A percentile compares a stretch with the other conserved stretches of the same genome.
phyloP scores from a whole-genome alignment of 768 basidiomycete species.

The Melanogaster broomeanus region DNA sequence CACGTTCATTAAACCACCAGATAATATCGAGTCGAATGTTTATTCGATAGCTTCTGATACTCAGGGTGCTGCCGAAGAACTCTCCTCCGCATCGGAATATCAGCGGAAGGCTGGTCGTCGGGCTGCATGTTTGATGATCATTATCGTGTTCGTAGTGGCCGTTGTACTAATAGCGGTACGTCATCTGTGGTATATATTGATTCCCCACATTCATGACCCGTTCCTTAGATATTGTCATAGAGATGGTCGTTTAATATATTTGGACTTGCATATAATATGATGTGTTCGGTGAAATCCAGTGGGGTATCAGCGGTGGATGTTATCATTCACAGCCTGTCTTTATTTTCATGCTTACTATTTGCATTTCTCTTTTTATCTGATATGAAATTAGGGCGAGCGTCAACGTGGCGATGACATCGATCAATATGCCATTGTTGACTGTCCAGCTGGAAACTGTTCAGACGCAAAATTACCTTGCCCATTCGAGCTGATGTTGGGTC shows the following conservation, averaged over 20 bases:
- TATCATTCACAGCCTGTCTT: constrained; percentile 18
- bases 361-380: background rate
- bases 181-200: constrained; percentile 18
- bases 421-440: too few relatives aligned
- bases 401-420: too few relatives aligned
- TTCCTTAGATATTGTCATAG: constrained; percentile 26
- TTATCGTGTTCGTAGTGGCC: constrained; percentile 83
- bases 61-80: constrained; percentile 78
- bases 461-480: too few relatives aligned
- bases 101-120: constrained; percentile 92
- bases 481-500: too few relatives aligned
- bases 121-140: constrained; percentile 86
- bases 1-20: constrained; percentile 29
- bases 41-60: constrained; percentile 85
- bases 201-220: background rate
- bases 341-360: constrained; percentile 27
- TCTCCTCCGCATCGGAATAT: constrained; percentile 87
- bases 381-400: background rate
- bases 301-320: constrained; percentile 16
- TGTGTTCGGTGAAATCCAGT: constrained; percentile 7
- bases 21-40: constrained; percentile 95
- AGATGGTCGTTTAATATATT: background rate
- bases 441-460: too few relatives aligned
- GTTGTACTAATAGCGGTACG: constrained; percentile 91
- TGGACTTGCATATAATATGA: constrained; percentile 1